Percentiles rank a stretch among this genome's conserved stretches.
Evolutionary conservation across 371 early-diverging fungal genomes (phyloP).

Genomic region (Umbelopsis sp.): DNA sequence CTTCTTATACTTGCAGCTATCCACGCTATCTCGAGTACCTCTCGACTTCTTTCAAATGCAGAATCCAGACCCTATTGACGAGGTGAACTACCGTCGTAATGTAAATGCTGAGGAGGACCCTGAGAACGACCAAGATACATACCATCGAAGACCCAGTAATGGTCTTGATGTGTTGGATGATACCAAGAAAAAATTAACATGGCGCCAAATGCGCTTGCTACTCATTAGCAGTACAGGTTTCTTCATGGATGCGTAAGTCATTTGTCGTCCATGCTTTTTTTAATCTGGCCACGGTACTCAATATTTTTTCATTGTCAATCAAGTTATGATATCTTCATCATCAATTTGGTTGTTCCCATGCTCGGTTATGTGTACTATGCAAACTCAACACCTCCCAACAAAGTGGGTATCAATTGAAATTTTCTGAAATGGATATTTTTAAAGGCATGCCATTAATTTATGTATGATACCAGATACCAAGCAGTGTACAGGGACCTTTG

Average conservation of each 20-base stretch:
- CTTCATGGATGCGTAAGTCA: slow-evolving; percentile 7
- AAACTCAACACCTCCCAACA: slow-evolving; percentile 29
- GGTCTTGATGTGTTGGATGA: slow-evolving; percentile 25
- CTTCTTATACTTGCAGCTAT: not conserved
- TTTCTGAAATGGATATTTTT: not conserved
- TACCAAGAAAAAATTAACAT: slow-evolving; percentile 16
- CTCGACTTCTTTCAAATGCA: not conserved
- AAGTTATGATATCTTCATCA: slow-evolving; percentile 64
- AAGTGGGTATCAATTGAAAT: slow-evolving; percentile 14
- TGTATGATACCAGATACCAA: slow-evolving; percentile 41
- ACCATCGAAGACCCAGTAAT: not conserved
- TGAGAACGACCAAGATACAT: not conserved
- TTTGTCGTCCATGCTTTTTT: not conserved
- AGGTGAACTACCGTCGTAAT: not conserved
- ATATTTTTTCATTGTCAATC: not conserved
- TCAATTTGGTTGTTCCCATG: slow-evolving; percentile 72
- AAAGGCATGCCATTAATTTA: not conserved
- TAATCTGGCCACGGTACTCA: not conserved
- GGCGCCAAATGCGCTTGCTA: slow-evolving; percentile 25
- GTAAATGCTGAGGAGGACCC: not conserved
- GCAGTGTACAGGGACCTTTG: slow-evolving; percentile 62
- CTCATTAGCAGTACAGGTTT: slow-evolving; percentile 21
- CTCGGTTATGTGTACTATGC: slow-evolving; percentile 72
- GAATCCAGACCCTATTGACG: not conserved
- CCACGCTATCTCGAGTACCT: not conserved